phyloP scores from a whole-genome alignment of 768 basidiomycete genomes.

The Kwoniella mangroviensis region DNA sequence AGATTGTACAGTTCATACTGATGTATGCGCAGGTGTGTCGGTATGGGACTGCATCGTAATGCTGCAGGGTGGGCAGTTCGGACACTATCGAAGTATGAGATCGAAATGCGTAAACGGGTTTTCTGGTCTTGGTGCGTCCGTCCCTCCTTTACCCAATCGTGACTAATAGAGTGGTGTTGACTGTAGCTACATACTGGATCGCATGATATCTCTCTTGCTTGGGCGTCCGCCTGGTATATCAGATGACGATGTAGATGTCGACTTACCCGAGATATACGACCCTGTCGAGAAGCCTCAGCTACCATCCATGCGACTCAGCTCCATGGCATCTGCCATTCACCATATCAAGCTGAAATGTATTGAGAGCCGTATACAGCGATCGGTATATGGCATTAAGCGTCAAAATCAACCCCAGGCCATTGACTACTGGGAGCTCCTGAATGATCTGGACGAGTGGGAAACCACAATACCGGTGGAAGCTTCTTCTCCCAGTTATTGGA shows the following conservation, averaged over 20 bases:
- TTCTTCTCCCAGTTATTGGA: conserved; percentile 3
- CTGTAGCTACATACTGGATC: conserved; percentile 26
- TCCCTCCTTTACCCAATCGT: conserved; percentile 22
- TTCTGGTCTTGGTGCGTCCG: conserved; percentile 46
- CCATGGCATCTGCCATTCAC: conserved; percentile 29
- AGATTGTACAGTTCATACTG: too few species aligned
- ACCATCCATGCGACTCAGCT: conserved; percentile 6
- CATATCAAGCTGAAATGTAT: conserved; percentile 33
- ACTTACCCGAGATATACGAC: conserved; percentile 21
- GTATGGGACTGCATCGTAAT: conserved; percentile 28
- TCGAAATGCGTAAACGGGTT: conserved; percentile 43
- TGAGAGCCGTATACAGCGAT: conserved; percentile 31
- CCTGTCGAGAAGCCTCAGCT: background rate
- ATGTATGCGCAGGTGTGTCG: conserved; percentile 18
- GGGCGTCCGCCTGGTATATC: conserved; percentile 43
- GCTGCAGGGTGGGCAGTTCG: conserved; percentile 2
- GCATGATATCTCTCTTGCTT: conserved; percentile 40
- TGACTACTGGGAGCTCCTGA: conserved; percentile 21
- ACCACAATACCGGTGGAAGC: conserved; percentile 17
- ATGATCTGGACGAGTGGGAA: conserved; percentile 19
- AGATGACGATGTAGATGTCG: conserved; percentile 51
- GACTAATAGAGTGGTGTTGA: background rate
- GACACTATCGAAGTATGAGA: conserved; percentile 11
- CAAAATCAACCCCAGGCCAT: background rate
- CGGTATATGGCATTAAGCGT: conserved; percentile 22